Conservation (phyloP, 306 rosid species). For the Dryas octopetala region DNA sequence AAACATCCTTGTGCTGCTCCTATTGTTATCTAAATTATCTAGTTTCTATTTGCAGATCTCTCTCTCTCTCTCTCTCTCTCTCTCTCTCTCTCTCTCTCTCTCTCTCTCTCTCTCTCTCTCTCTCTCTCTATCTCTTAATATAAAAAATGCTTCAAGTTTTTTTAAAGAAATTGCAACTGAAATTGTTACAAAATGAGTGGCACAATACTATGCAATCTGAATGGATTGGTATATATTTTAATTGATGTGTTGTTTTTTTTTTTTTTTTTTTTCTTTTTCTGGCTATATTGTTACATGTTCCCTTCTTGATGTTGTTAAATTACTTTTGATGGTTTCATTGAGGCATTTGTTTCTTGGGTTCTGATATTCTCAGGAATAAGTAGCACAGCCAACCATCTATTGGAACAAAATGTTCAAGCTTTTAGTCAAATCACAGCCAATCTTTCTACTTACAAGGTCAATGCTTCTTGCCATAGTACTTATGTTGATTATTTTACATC, state of each 20-base stretch:
- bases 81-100: not conserved
- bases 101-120: not conserved
- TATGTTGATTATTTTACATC: not conserved
- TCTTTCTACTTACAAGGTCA: slow-evolving; percentile 82
- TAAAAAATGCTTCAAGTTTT: no score
- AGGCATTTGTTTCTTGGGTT: slow-evolving; percentile 28
- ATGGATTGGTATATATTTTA: no score
- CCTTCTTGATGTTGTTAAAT: not conserved
- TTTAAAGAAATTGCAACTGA: no score
- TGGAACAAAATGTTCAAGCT: slow-evolving; percentile 87
- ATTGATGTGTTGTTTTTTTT: no score
- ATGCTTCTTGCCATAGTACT: slow-evolving; percentile 21
- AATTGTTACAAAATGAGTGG: no score
- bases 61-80: not conserved
- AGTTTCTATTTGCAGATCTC: not conserved
- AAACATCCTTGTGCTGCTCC: slow-evolving; percentile 13
- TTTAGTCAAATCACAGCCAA: slow-evolving; percentile 73
- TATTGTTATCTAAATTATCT: not conserved
- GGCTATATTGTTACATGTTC: not conserved
- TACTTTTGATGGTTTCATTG: slow-evolving; percentile 18
- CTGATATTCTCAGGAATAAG: slow-evolving; percentile 51
- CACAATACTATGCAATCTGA: no score
- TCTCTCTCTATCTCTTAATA: not conserved
- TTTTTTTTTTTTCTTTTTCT: not conserved
- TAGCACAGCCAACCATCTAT: slow-evolving; percentile 62